phyloP scores from a whole-genome alignment of 78 protist genomes.

The Tieghemostelium lacteum region DNA sequence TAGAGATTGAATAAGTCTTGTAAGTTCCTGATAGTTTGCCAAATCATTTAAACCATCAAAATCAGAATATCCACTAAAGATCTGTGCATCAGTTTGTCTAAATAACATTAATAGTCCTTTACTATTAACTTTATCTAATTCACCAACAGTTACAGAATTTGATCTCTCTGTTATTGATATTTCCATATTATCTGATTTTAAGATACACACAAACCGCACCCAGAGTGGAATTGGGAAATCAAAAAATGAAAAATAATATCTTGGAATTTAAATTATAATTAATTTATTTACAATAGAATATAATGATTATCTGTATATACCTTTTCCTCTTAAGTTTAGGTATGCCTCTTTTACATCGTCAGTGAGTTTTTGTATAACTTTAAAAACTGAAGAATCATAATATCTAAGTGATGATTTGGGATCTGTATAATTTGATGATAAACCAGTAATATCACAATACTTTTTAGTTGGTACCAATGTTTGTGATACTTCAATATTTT shows the following conservation, averaged over 20 bases:
- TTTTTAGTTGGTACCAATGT: conserved; percentile 19
- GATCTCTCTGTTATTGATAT: conserved; percentile 64
- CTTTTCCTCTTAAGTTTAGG: conserved; percentile 16
- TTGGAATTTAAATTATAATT: neutral
- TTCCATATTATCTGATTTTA: too few relatives aligned
- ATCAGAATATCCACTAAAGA: conserved; percentile 50
- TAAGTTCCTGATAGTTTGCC: neutral
- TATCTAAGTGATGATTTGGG: conserved; percentile 55
- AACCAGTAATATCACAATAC: conserved; percentile 56
- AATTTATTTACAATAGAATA: too few relatives aligned
- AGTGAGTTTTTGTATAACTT: conserved; percentile 22
- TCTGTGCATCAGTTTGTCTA: conserved; percentile 73
- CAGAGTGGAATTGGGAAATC: neutral
- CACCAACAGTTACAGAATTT: conserved; percentile 48
- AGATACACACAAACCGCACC: too few relatives aligned
- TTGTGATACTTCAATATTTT: conserved; percentile 54
- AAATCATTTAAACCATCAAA: conserved; percentile 24
- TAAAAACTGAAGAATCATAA: conserved; percentile 35
- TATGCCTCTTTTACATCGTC: conserved; percentile 36
- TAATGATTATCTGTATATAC: neutral
- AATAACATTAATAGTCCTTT: conserved; percentile 34
- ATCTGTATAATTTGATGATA: conserved; percentile 25
- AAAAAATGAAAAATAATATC: neutral
- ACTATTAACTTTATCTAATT: conserved; percentile 34
- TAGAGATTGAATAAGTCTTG: neutral